Conservation (phyloP, 2,329 filamentous ascomycete genomes). For the Ciborinia camelliae region DNA sequence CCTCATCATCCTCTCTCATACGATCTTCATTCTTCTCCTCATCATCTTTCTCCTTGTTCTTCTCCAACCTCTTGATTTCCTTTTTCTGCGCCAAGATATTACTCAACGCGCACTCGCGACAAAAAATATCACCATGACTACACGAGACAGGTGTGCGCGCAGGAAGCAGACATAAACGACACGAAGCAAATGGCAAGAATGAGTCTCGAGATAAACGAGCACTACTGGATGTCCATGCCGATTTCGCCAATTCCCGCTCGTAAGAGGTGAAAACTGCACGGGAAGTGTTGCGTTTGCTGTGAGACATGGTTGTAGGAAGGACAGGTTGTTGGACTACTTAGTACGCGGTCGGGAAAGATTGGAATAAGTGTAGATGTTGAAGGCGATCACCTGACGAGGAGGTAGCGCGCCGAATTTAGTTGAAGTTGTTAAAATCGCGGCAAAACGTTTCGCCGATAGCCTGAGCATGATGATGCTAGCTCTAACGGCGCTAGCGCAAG, state of each 20-base stretch:
- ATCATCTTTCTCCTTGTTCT: constrained; percentile 57
- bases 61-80: constrained; percentile 81
- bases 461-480: not conserved
- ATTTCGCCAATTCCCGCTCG: constrained; percentile 78
- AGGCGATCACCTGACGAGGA: not conserved
- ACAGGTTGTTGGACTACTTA: not conserved
- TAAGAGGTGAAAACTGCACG: constrained; percentile 91
- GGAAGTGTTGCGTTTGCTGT: constrained; percentile 82
- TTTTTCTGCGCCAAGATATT: constrained; percentile 90
- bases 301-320: constrained; percentile 41
- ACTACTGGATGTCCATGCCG: constrained; percentile 75
- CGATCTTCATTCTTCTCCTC: constrained; percentile 60
- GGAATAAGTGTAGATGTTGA: not conserved
- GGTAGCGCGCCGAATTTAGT: not conserved
- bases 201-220: constrained; percentile 87
- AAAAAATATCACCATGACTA: constrained; percentile 83
- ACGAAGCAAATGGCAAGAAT: constrained; percentile 87
- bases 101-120: constrained; percentile 84
- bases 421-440: not conserved
- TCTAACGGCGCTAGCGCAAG: not conserved
- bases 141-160: constrained; percentile 83
- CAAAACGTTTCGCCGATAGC: not conserved
- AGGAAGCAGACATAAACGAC: constrained; percentile 78
- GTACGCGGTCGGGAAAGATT: not conserved
- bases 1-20: constrained; percentile 64